Evolutionary conservation across 2,329 filamentous ascomycete genomes (phyloP).

Genomic region (Cylindrodendrum hubeiense): DNA sequence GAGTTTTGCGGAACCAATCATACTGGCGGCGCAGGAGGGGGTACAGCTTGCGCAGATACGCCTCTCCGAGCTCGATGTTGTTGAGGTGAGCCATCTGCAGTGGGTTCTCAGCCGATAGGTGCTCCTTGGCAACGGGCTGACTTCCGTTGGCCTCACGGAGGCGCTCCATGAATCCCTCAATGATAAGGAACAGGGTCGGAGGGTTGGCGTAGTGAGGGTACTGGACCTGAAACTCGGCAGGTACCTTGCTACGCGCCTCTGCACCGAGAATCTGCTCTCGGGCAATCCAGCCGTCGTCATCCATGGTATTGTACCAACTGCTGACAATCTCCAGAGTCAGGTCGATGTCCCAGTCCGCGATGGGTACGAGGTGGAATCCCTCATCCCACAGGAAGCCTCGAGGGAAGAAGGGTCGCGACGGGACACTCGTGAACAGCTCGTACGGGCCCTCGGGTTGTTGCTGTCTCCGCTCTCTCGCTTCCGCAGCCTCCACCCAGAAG

Average conservation of each 20-base stretch:
- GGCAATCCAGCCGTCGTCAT: conserved; percentile 97
- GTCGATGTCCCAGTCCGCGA: conserved; percentile 95
- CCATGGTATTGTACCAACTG: conserved; percentile 97
- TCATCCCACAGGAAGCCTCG: conserved; percentile 98
- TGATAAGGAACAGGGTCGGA: conserved; percentile 90
- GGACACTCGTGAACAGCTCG: conserved; percentile 91
- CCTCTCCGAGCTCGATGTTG: conserved; percentile 74
- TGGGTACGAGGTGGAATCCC: conserved; percentile 92
- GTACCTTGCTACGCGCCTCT: conserved; percentile 96
- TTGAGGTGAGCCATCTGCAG: conserved; percentile 75
- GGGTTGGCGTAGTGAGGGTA: conserved; percentile 99
- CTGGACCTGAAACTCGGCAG: conserved; percentile 90
- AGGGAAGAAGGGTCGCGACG: conserved; percentile 95
- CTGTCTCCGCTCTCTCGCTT: conserved; percentile 77
- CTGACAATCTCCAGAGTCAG: conserved; percentile 88
- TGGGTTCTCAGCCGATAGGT: conserved; percentile 55
- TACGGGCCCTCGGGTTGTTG: conserved; percentile 83
- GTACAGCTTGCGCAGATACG: conserved; percentile 83
- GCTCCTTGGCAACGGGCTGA: conserved; percentile 56
- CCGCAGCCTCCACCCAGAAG: conserved; percentile 93
- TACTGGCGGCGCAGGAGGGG: conserved; percentile 91
- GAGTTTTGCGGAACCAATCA: conserved; percentile 94
- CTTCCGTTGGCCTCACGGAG: conserved; percentile 70
- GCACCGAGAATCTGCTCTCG: conserved; percentile 93
- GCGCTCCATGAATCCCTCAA: conserved; percentile 87